A percentile compares a stretch with the other conserved stretches of the same genome.
These are phyloP conservation scores for Wickerhamomyces sp. DNA, from an alignment of 1,139 yeast species.

Conservation along the genomic window DNA sequence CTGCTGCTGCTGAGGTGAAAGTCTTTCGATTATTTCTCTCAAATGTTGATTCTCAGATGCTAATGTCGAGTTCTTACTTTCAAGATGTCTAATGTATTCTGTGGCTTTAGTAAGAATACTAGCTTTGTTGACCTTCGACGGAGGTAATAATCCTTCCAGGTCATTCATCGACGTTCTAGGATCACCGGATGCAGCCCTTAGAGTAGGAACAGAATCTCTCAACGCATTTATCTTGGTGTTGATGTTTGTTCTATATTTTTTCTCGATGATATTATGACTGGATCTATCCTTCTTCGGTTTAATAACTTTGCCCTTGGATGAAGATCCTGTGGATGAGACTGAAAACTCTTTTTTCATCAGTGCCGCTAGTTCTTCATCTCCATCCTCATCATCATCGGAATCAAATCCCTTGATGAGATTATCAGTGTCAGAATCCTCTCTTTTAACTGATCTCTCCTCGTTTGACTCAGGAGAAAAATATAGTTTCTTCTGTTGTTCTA, in stretches of 20 bases:
- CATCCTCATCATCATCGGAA: conserved; percentile 3
- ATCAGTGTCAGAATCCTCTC: conserved; percentile 3
- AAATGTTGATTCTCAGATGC: conserved; percentile 50
- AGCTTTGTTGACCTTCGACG: conserved; percentile 81
- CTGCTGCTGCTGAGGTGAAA: conserved; percentile 7
- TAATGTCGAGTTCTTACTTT: conserved; percentile 56
- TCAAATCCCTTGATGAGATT: background rate
- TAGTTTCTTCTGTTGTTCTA: background rate
- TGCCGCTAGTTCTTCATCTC: background rate
- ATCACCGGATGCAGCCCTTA: conserved; percentile 33
- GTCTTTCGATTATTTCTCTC: conserved; percentile 28
- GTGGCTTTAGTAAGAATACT: conserved; percentile 84
- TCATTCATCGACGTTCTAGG: conserved; percentile 27
- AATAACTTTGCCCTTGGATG: conserved; percentile 7
- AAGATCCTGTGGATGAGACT: background rate
- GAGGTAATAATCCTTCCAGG: conserved; percentile 82
- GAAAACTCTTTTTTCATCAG: background rate
- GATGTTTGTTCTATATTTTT: conserved; percentile 72
- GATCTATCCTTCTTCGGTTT: conserved; percentile 46
- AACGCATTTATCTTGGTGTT: conserved; percentile 62
- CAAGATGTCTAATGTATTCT: conserved; percentile 83
- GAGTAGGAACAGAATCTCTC: conserved; percentile 65
- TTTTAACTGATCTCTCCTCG: background rate
- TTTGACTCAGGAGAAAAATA: background rate
- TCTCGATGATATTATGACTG: conserved; percentile 71